A percentile compares a stretch with the other conserved stretches of the same genome.
phyloP scores from a whole-genome alignment of 2,329 filamentous ascomycete species.

The Botryotinia globosa region DNA sequence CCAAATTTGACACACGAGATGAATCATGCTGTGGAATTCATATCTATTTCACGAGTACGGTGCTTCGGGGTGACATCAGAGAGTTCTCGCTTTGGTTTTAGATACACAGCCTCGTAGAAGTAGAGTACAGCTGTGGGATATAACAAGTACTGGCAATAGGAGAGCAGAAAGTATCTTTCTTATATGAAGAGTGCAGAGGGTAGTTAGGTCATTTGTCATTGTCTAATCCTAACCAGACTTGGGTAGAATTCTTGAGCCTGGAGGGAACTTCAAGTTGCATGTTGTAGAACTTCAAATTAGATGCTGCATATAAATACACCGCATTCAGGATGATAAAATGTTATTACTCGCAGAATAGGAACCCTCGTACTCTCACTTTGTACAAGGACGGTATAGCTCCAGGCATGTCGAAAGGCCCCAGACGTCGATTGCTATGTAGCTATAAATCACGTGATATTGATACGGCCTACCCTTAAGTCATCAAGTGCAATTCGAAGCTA shows the following conservation, averaged over 20 bases:
- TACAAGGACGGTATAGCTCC: not conserved
- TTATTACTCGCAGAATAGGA: not conserved
- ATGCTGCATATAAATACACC: constrained; percentile 7
- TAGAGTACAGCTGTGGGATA: not conserved
- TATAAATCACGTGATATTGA: not conserved
- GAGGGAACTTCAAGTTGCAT: not conserved
- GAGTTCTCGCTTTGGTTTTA: not conserved
- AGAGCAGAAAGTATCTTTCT: not conserved
- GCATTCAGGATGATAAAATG: not conserved
- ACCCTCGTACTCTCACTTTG: not conserved
- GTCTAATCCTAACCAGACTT: not conserved
- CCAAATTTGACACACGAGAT: not conserved
- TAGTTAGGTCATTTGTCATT: not conserved
- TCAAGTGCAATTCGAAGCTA: constrained; percentile 20
- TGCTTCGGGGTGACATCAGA: not conserved
- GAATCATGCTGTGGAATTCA: constrained; percentile 11
- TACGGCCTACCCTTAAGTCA: not conserved
- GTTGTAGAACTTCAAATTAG: not conserved
- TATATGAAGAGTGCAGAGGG: not conserved
- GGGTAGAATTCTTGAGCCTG: not conserved
- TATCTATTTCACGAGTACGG: not conserved
- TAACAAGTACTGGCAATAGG: not conserved
- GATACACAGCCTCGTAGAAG: not conserved
- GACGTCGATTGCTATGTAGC: not conserved
- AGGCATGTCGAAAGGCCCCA: not conserved